Evolutionary conservation across 2,329 filamentous ascomycete species (phyloP).

Genomic region (Cryphonectria radicalis): DNA sequence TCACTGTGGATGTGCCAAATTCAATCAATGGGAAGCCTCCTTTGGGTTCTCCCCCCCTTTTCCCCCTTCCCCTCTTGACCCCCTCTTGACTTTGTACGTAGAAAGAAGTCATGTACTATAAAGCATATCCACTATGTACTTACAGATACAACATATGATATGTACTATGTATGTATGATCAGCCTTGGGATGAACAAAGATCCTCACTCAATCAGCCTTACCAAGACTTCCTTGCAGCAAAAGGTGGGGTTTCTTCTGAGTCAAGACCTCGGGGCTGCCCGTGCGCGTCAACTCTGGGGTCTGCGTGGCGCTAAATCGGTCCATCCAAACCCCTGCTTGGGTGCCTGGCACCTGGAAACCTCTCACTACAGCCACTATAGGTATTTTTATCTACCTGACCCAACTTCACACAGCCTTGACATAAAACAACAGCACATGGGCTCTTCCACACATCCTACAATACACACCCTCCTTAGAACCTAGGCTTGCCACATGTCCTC

Average conservation of each 20-base stretch:
- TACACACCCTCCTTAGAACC: not conserved
- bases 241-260: constrained; percentile 7
- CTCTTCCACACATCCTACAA: not conserved
- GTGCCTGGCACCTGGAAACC: not conserved
- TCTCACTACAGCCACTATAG: not conserved
- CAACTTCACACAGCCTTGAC: not conserved
- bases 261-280: constrained; percentile 8
- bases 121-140: no score
- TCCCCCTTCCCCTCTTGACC: no score
- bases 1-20: not conserved
- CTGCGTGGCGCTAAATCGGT: not conserved
- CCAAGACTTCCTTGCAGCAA: not conserved
- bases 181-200: not conserved
- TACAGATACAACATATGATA: not conserved
- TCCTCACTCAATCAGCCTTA: constrained; percentile 8
- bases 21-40: not conserved
- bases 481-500: constrained; percentile 61
- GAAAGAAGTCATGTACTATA: not conserved
- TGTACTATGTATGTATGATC: not conserved
- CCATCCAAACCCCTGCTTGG: not conserved
- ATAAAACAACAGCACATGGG: not conserved
- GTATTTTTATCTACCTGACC: not conserved
- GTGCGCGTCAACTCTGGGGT: constrained; percentile 6
- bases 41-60: no score
- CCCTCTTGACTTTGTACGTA: not conserved